phyloP scores from a whole-genome alignment of 805 yeast species.

The Sugiyamaella chiloensis region DNA sequence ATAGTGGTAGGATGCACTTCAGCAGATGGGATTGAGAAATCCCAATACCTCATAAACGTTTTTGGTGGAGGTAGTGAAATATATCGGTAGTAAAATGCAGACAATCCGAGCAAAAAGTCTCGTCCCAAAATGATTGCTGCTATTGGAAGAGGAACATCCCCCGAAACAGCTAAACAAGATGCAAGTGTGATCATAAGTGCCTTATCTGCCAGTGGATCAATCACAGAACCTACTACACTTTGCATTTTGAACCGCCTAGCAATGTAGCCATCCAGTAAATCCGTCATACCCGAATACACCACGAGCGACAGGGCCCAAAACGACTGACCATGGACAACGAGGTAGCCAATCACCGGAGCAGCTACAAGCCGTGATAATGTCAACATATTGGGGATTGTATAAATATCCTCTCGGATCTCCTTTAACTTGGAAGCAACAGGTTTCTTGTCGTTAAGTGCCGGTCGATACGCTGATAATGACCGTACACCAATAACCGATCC shows the following conservation, averaged over 20 bases:
- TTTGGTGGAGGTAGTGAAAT: conserved; percentile 71
- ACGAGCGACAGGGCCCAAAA: conserved; percentile 68
- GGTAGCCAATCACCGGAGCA: conserved; percentile 83
- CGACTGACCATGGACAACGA: conserved; percentile 62
- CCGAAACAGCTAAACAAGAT: conserved; percentile 62
- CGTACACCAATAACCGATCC: not conserved
- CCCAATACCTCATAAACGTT: conserved; percentile 69
- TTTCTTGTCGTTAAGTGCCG: not conserved
- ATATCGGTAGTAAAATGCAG: conserved; percentile 72
- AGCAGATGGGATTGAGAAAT: conserved; percentile 75
- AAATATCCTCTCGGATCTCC: conserved; percentile 48
- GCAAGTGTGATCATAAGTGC: conserved; percentile 84
- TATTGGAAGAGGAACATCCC: conserved; percentile 62
- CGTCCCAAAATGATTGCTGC: conserved; percentile 73
- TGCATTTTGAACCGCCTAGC: conserved; percentile 77
- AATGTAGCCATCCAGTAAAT: conserved; percentile 84
- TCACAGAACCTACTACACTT: conserved; percentile 81
- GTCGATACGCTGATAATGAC: not conserved
- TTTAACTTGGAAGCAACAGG: not conserved
- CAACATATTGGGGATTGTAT: conserved; percentile 82
- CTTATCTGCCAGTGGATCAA: conserved; percentile 96
- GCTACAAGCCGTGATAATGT: conserved; percentile 77
- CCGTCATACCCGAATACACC: conserved; percentile 84
- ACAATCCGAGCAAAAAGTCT: conserved; percentile 67
- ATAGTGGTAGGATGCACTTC: conserved; percentile 84